Percentiles rank a stretch among this genome's conserved stretches.
These are phyloP conservation scores for Liriodendron chinense DNA, from an alignment of 164 flowering plant genomes.

Conservation along the genomic window DNA sequence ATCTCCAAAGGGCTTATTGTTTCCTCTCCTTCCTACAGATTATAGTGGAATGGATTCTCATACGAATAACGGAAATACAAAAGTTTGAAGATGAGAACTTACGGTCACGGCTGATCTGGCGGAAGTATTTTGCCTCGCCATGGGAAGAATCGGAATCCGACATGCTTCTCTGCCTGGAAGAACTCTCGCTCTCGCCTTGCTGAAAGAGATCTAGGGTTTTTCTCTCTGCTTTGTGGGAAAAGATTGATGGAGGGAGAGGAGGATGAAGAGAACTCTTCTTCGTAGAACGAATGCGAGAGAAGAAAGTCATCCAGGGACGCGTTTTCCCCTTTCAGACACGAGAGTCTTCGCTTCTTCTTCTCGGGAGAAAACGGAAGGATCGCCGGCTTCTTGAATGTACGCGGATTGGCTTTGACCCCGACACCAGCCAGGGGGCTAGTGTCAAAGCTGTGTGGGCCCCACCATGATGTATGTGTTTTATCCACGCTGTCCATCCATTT, in stretches of 20 bases:
- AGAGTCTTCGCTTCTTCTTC: not conserved
- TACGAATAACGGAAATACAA: not conserved
- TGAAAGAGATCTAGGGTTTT: not conserved
- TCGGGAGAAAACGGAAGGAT: not conserved
- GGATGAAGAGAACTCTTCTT: not conserved
- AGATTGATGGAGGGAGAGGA: not conserved
- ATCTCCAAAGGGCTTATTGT: no score
- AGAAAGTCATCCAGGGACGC: not conserved
- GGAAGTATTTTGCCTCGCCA: slow-evolving; percentile 68
- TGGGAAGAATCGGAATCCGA: slow-evolving; percentile 39
- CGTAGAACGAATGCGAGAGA: not conserved
- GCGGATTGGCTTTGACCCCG: no score
- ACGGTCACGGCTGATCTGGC: slow-evolving; percentile 87
- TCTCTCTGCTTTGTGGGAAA: not conserved
- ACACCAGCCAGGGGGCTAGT: no score
- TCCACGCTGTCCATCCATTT: no score
- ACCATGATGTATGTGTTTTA: no score
- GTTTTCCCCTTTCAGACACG: not conserved
- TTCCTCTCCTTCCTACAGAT: no score
- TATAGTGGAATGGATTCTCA: not conserved
- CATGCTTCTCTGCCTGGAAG: slow-evolving; percentile 4
- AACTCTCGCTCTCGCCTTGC: not conserved
- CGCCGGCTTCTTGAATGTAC: not conserved
- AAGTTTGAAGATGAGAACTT: slow-evolving; percentile 14
- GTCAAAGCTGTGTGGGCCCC: no score